These are phyloP conservation scores for Brassica carinata DNA, from an alignment of 345 rosid genomes.

Conservation along the genomic window DNA sequence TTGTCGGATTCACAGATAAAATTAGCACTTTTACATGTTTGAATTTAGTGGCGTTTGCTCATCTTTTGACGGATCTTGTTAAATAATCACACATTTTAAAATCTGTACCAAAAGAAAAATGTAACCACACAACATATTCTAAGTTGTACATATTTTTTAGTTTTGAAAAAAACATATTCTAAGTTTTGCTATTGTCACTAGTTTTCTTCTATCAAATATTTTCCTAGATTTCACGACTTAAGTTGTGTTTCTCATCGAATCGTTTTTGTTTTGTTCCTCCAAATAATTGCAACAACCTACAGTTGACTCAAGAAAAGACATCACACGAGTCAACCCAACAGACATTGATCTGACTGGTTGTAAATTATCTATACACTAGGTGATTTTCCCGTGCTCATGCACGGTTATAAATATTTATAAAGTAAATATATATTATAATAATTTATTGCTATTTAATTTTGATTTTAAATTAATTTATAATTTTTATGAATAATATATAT, in stretches of 20 bases:
- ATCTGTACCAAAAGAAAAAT: no score
- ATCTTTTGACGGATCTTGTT: neutral
- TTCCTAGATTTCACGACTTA: neutral
- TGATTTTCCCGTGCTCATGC: no score
- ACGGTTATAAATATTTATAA: no score
- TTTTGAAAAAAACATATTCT: no score
- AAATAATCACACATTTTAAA: no score
- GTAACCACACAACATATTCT: neutral
- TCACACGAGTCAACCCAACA: slow-evolving; percentile 8
- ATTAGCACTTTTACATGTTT: neutral
- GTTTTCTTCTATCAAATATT: slow-evolving; percentile 25
- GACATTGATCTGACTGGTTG: neutral
- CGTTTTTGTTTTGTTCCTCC: neutral
- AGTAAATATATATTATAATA: no score
- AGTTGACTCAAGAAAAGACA: neutral
- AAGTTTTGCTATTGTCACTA: slow-evolving; percentile 43
- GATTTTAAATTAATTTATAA: no score
- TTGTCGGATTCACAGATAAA: neutral
- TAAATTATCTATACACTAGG: neutral
- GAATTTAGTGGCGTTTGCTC: neutral
- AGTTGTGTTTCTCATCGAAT: neutral
- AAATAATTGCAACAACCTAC: neutral
- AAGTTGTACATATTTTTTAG: no score
- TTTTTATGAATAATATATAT: no score
- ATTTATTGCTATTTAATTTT: no score